phyloP scores from a whole-genome alignment of 2,329 filamentous ascomycete species.

The Fusarium haematococcum region DNA sequence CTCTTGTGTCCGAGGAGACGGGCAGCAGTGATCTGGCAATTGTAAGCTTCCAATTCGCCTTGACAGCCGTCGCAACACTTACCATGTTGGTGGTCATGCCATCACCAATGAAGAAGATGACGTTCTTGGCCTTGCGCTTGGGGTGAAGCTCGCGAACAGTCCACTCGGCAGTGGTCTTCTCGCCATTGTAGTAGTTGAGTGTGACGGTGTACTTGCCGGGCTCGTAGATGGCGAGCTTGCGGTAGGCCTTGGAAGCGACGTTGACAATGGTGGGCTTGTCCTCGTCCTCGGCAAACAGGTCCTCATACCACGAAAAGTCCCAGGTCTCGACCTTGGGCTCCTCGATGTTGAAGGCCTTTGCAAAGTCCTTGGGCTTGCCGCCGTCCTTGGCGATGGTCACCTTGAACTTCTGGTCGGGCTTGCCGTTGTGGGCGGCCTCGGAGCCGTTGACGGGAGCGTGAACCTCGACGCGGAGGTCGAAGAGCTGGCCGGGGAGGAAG shows the following conservation, averaged over 20 bases:
- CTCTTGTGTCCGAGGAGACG: slow-evolving; percentile 84
- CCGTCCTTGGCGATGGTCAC: slow-evolving; percentile 78
- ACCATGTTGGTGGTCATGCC: slow-evolving; percentile 80
- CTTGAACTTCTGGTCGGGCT: slow-evolving; percentile 80
- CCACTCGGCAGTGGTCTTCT: slow-evolving; percentile 81
- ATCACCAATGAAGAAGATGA: slow-evolving; percentile 85
- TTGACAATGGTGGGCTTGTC: slow-evolving; percentile 79
- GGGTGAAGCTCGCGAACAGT: slow-evolving; percentile 77
- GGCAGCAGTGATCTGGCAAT: slow-evolving; percentile 73
- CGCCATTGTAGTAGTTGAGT: slow-evolving; percentile 78
- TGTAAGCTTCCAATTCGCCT: slow-evolving; percentile 15
- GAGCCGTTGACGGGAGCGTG: slow-evolving; percentile 86
- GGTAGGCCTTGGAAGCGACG: slow-evolving; percentile 83
- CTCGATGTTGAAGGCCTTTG: slow-evolving; percentile 75
- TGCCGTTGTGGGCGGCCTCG: slow-evolving; percentile 76
- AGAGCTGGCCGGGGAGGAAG: slow-evolving; percentile 85
- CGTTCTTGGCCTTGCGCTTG: slow-evolving; percentile 83
- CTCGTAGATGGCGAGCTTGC: slow-evolving; percentile 80
- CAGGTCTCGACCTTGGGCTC: slow-evolving; percentile 83
- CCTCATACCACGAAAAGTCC: slow-evolving; percentile 88
- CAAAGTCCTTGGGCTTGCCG: slow-evolving; percentile 63
- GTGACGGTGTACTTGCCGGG: slow-evolving; percentile 83
- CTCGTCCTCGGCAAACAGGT: slow-evolving; percentile 81
- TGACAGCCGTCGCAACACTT: slow-evolving; percentile 21
- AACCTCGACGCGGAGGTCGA: slow-evolving; percentile 86